Conservation (phyloP, 2,329 filamentous ascomycete genomes). For the Coniochaeta sp. region DNA sequence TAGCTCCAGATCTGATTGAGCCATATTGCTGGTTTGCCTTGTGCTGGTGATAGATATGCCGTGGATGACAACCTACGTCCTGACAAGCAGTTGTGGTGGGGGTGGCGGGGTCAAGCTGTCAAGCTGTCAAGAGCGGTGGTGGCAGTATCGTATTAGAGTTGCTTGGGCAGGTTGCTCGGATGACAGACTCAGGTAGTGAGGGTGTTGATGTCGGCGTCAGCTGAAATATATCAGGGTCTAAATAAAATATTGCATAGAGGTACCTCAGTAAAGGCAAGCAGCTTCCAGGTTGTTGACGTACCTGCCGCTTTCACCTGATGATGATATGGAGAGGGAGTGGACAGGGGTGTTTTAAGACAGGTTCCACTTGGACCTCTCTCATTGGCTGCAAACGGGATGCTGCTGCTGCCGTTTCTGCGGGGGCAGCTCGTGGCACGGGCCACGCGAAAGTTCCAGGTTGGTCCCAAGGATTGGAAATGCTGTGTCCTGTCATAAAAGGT, state of each 20-base stretch:
- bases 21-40: constrained; percentile 30
- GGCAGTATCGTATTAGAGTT: no score
- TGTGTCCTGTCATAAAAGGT: no score
- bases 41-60: background rate
- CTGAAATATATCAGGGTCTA: no score
- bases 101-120: constrained; percentile 6
- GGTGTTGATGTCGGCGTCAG: no score
- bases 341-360: background rate
- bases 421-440: background rate
- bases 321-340: no score
- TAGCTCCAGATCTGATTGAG: constrained; percentile 51
- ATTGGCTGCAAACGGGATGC: background rate
- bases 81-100: background rate
- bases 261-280: constrained; percentile 1
- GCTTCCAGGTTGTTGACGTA: background rate
- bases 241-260: no score
- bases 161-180: background rate
- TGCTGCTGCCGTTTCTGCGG: background rate
- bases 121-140: no score
- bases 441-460: no score
- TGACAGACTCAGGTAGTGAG: background rate
- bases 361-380: background rate
- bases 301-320: background rate
- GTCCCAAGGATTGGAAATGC: background rate
- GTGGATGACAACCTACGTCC: background rate